These are phyloP conservation scores for Aphanomyces cochlioides DNA, from an alignment of 352 stramenopile genomes.

Conservation along the genomic window DNA sequence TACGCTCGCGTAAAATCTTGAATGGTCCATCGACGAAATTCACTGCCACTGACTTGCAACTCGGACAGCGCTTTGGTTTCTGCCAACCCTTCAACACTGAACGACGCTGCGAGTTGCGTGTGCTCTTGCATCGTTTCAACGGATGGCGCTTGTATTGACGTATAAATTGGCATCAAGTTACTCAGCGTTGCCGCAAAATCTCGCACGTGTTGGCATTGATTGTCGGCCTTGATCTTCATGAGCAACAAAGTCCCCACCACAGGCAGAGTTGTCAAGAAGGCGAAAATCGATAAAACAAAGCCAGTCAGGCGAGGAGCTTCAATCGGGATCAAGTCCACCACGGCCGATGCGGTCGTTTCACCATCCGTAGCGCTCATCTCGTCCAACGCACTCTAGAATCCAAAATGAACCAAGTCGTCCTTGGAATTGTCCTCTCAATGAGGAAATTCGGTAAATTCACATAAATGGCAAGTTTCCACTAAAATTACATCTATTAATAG, in stretches of 20 bases:
- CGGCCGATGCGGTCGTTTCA: too few species aligned
- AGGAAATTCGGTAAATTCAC: too few species aligned
- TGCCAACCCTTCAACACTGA: slow-evolving; percentile 38
- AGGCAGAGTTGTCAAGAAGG: slow-evolving; percentile 42
- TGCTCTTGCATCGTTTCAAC: slow-evolving; percentile 32
- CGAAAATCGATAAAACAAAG: slow-evolving; percentile 33
- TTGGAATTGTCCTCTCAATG: too few species aligned
- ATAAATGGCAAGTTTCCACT: too few species aligned
- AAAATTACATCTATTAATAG: too few species aligned
- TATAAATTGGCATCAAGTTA: slow-evolving; percentile 71
- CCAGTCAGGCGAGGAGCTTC: slow-evolving; percentile 47
- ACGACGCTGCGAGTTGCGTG: neutral
- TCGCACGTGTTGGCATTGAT: slow-evolving; percentile 58
- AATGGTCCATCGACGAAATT: slow-evolving; percentile 67
- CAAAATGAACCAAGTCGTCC: too few species aligned
- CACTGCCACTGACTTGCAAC: neutral
- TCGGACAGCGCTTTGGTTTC: slow-evolving; percentile 21
- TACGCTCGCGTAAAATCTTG: slow-evolving; percentile 64
- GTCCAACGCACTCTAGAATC: too few species aligned
- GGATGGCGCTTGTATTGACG: slow-evolving; percentile 34
- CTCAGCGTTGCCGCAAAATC: slow-evolving; percentile 43
- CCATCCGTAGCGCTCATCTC: too few species aligned
- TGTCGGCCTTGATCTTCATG: slow-evolving; percentile 39
- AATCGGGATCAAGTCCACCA: slow-evolving; percentile 45
- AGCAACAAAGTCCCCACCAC: slow-evolving; percentile 51